Evolutionary conservation across 176 grass and related monocot species (phyloP), one percentile per base, ranked within the genome.

Genomic region (Luzula sylvatica): DNA sequence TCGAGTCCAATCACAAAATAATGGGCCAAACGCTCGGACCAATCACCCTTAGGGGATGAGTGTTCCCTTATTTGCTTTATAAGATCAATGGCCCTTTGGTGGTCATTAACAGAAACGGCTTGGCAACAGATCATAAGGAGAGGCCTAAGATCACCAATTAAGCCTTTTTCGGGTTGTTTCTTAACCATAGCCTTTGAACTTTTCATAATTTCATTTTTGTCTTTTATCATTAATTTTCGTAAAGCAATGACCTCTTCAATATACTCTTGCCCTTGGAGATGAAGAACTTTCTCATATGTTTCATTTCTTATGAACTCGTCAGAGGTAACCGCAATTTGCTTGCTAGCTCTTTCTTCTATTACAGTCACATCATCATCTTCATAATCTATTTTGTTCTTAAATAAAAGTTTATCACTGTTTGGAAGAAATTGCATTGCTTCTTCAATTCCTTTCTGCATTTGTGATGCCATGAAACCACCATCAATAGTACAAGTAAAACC

Each of bases 1-100:
- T 76, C 72, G 13, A 82, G 78, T 15, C 53, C 78, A 32, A 71
- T 47, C 5, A 38, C 72, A 45, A 82, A 67, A 30, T 56, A 82
- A 53, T 66, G 23, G 39, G 72, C 72, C 72, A 82, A 28, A 47
- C 72, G 74, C 44, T 76, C 58, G 45, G 60, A 20, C 8, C 27
- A 41, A 40, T 82, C 66, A 48, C 78, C 78, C 27, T 67, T 46
- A 15, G 72, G 46, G 4, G 66, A 75, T 5, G 72, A 71, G 22
- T 75, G 66, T 1, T 72, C 30, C 11, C 59, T 76, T 44, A 82
- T 82, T 63, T 76, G 52, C 51, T 26, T 56, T 11, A 82, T 42
- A 3, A 72, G 20, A n/a, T 76, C 48, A 40, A 22, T 66, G 7
- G 72, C 66, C 2, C 22, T 26, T 8, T 8, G 35, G 8, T 57